Evolutionary conservation across 1,139 yeast genomes (phyloP).

Genomic region (Magnusiomyces clavatus): DNA sequence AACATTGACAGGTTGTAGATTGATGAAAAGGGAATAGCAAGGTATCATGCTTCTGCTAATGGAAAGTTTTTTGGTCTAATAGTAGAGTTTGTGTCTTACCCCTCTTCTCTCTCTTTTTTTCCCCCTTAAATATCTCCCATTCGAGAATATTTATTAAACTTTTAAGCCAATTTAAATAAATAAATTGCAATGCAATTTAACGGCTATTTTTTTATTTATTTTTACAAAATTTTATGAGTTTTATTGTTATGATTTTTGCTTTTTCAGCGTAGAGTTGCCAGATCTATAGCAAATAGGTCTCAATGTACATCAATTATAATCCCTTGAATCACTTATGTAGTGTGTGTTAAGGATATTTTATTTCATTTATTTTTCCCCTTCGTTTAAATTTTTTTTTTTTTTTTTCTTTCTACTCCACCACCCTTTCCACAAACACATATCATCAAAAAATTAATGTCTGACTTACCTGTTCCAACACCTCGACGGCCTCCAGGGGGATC

Average conservation of each 20-base stretch:
- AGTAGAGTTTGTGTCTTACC: neutral
- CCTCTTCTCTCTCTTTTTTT: neutral
- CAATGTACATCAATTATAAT: neutral
- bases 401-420: neutral
- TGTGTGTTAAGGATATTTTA: neutral
- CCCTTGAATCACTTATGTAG: no score
- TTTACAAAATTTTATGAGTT: no score
- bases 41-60: no score
- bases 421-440: neutral
- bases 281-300: no score
- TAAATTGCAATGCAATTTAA: no score
- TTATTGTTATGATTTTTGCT: no score
- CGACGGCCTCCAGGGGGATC: slow-evolving; percentile 3
- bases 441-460: slow-evolving; percentile 2
- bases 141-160: no score
- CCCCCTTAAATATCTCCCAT: no score
- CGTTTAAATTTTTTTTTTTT: neutral
- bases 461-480: slow-evolving; percentile 3
- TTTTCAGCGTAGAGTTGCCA: no score
- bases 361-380: neutral
- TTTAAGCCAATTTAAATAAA: no score
- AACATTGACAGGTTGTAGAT: slow-evolving; percentile 27
- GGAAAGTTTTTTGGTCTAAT: no score
- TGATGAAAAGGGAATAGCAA: neutral
- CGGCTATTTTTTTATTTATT: no score